Percentiles rank a stretch among this genome's conserved stretches.
Evolutionary conservation across 306 rosid genomes (phyloP).

Genomic region (Astragalus membranaceus): DNA sequence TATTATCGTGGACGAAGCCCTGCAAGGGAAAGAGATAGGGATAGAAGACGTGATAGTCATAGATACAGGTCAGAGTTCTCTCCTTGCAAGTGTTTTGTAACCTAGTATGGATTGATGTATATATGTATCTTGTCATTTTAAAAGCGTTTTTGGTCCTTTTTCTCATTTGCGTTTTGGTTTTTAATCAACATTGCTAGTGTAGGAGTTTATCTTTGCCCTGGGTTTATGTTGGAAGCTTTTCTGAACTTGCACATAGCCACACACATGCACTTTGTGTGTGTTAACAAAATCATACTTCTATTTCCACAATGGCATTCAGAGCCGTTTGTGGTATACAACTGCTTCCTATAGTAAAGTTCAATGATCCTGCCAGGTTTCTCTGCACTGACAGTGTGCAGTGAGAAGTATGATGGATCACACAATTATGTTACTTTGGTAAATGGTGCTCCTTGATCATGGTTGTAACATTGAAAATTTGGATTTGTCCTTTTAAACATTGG

Average conservation of each 20-base stretch:
- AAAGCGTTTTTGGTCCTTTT: background rate
- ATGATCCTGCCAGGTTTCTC: conserved; percentile 99
- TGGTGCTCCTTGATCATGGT: background rate
- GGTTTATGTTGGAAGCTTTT: conserved; percentile 50
- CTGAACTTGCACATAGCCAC: conserved; percentile 3
- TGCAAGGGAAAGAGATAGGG: conserved; percentile 76
- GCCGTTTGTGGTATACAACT: conserved; percentile 52
- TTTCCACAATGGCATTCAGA: conserved; percentile 63
- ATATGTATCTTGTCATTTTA: background rate
- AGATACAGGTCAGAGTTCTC: conserved; percentile 62
- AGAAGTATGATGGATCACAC: conserved; percentile 99
- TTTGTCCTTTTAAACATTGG: background rate
- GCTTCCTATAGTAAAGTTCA: conserved; percentile 70
- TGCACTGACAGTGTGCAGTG: conserved; percentile 99
- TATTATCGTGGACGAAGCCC: conserved; percentile 90
- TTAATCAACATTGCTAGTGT: conserved; percentile 5
- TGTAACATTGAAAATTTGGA: background rate
- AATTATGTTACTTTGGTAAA: conserved; percentile 14
- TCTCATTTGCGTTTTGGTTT: background rate
- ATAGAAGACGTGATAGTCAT: conserved; percentile 84
- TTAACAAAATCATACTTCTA: conserved; percentile 17
- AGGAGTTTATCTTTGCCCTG: background rate
- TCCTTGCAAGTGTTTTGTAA: background rate
- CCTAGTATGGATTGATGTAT: background rate
- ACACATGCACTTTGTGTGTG: background rate